Base-by-base conservation (phyloP, 2,329 filamentous ascomycete genomes). In the Cytospora leucostoma region DNA sequence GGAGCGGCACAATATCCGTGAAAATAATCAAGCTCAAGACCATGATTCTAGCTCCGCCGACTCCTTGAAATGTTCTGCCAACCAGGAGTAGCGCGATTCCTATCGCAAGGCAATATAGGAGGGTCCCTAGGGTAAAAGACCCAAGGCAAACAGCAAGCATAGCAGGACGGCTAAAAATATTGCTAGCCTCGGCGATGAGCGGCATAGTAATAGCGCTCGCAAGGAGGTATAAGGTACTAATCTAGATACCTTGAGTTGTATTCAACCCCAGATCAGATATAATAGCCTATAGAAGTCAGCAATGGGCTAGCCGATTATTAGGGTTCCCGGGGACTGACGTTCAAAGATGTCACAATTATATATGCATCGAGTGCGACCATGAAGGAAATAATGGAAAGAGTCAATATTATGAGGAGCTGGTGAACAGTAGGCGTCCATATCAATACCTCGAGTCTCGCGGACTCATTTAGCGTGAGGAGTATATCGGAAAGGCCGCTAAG, bases 281-380 rank as follows among this genome's bases (percentile, higher is more conserved):
- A 67, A 81, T 67, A 67, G 69, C 70, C 66, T 74, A 56, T 67
- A 33, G 21, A 34, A 5, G 8, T 40, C 37, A 37, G 50, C 21
- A 53, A 40, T 15, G 37, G n/a, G n/a, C n/a, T n/a, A 34, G 32
- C 12, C 33, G 13, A 32, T n/a, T 50, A 38, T 32, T 19, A 11
- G 12, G 33, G 21, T 32, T 19, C 27, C 13, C 32, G 49, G 38
- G 53, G 53, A 70, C 73, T 56, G 70, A 78, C 76, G 37, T 79
- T 75, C 54, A 80, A 66, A 1, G 75, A 69, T n/a, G 77, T 70
- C 12, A 78, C 75, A 57, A 80, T 70, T 34, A 80, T 74, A 0
- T 77, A 79, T 35, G 75, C 73, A 67, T 81, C 77, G 37, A 81
- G 75, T 5, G 75, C 74, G 59, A 80, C 78, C 71, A 80, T 76